These are phyloP conservation scores for Maudiozyma bulderi DNA, from an alignment of 805 yeast species.

Conservation along the genomic window DNA sequence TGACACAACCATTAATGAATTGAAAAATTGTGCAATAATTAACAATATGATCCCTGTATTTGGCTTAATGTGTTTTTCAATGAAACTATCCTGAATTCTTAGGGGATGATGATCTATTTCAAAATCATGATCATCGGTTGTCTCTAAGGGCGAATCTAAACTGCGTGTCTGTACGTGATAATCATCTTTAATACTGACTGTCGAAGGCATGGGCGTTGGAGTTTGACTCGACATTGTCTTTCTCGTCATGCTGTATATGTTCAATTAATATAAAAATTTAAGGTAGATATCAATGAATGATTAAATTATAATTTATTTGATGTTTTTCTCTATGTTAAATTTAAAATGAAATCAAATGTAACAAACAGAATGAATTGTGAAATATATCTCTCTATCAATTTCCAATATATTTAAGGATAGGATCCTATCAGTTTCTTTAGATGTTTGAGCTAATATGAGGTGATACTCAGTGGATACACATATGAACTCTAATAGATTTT, in stretches of 20 bases:
- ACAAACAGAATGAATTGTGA: no score
- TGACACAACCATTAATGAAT: conserved; percentile 64
- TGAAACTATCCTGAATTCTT: conserved; percentile 2
- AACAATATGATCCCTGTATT: conserved; percentile 52
- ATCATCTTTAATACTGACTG: not conserved
- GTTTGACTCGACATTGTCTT: not conserved
- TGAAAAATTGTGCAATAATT: conserved; percentile 58
- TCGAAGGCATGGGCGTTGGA: not conserved
- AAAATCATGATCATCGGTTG: not conserved
- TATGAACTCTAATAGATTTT: no score
- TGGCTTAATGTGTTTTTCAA: conserved; percentile 12
- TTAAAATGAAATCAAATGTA: no score
- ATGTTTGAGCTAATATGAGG: no score
- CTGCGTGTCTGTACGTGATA: not conserved
- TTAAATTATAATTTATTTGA: no score
- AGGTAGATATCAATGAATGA: not conserved
- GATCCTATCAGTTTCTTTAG: no score
- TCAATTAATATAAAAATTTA: not conserved
- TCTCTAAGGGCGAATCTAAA: not conserved
- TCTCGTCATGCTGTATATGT: not conserved
- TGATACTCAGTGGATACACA: no score
- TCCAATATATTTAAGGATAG: no score
- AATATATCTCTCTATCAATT: no score
- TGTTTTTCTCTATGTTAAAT: no score
- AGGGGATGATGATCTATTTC: conserved; percentile 1